A percentile compares a stretch with the other conserved stretches of the same genome.
phyloP scores from a whole-genome alignment of 441 rosid species.

The Syzygium syzygioides region DNA sequence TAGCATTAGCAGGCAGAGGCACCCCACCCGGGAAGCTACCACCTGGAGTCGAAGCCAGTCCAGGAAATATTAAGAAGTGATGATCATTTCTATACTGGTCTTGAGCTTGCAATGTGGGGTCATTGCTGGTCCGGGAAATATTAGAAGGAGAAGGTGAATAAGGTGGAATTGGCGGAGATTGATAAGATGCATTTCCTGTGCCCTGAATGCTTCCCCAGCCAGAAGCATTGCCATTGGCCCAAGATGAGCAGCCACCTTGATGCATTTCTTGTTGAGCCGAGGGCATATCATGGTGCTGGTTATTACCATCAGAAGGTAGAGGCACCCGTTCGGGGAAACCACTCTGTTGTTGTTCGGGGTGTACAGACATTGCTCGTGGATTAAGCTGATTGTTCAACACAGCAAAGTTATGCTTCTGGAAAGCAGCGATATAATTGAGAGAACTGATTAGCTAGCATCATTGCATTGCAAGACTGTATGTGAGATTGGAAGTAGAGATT shows the following conservation, averaged over 20 bases:
- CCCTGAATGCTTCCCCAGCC: neutral
- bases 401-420: conserved; percentile 17
- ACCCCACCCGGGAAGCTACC: conserved; percentile 12
- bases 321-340: conserved; percentile 13
- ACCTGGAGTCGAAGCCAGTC: neutral
- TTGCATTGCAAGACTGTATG: neutral
- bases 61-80: neutral
- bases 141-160: neutral
- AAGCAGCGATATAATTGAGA: neutral
- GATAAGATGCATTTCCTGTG: neutral
- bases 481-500: neutral
- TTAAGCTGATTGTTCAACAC: conserved; percentile 16
- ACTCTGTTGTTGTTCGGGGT: conserved; percentile 4
- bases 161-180: neutral
- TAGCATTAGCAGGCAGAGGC: conserved; percentile 15
- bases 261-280: neutral
- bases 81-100: neutral
- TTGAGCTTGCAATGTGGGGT: neutral
- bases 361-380: conserved; percentile 12
- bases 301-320: conserved; percentile 7
- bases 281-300: neutral
- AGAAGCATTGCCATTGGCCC: neutral
- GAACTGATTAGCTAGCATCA: neutral
- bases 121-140: neutral
- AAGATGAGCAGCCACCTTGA: neutral